Evolutionary conservation across 2,329 filamentous ascomycete species (phyloP), one percentile per base, ranked within the genome.

Genomic region (Dichotomopilus funicola): DNA sequence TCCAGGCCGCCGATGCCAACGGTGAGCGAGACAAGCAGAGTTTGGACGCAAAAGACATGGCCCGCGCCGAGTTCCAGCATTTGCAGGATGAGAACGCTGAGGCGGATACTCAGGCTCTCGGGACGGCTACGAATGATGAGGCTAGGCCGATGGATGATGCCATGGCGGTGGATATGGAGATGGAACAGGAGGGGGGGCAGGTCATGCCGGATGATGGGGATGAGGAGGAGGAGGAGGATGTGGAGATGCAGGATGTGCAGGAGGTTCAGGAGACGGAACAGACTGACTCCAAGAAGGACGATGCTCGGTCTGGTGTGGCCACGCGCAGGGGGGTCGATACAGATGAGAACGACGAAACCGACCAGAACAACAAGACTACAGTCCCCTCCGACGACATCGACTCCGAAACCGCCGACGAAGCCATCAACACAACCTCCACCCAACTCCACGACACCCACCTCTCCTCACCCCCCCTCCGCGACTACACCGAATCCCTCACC

Each of bases 71-170:
- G 67, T 96, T 96, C 67, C 91, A 97, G 73, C 94, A 99, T 71
- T 76, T 97, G 3, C 86, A 87, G 58, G 85, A 96, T 62, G 89
- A 96, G 58, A 81, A 94, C 35, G 82, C 85, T 34, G 79, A 86
- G 53, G 82, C 87, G n/a, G 91, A 96, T 55, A 85, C 90, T 1
- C 94, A 99, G 72, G 94, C 94, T 11, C 80, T 99, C 66, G 95
- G 94, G 37, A 86, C 88, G 41, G 89, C 92, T 5, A 88, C 83
- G 9, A 87, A 95, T 60, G 92, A 99, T 33, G 89, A 96, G 68
- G 88, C 88, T 2, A 86, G 85, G 62, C 86, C 88, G 6, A 79
- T 99, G 54, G 89, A 97, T 65, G 88, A 96, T 63, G 83, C 88
- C 49, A 94, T 95, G 82, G 91, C 88, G 1, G 83, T 96, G 55